A percentile compares a stretch with the other conserved stretches of the same genome.
Evolutionary conservation across 2,329 filamentous ascomycete genomes (phyloP).

Genomic region (Ceratocystis diversiconidia): DNA sequence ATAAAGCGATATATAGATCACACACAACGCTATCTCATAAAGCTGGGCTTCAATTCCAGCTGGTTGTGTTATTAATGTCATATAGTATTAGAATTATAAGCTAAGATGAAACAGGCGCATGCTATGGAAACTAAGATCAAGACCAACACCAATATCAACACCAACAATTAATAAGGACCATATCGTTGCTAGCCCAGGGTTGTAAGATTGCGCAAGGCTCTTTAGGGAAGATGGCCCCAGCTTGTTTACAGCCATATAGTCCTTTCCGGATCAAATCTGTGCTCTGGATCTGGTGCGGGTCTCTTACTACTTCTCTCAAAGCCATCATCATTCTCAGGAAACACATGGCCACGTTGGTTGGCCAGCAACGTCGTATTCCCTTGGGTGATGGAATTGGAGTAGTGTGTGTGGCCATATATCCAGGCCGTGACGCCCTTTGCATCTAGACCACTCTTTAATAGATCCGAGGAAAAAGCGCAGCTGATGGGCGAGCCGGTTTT

Average conservation of each 20-base stretch:
- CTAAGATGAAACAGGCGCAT: not conserved
- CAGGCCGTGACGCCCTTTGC: slow-evolving; percentile 25
- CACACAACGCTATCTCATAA: not conserved
- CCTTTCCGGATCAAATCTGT: slow-evolving; percentile 7
- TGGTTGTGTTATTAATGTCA: not conserved
- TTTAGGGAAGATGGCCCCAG: not conserved
- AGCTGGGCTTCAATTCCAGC: too few species aligned
- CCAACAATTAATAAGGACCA: too few species aligned
- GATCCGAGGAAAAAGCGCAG: slow-evolving; percentile 39
- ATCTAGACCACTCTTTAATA: slow-evolving; percentile 21
- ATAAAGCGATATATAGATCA: slow-evolving; percentile 5
- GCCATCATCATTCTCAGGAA: slow-evolving; percentile 19
- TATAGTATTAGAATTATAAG: not conserved
- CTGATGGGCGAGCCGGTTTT: slow-evolving; percentile 33
- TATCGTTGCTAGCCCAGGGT: too few species aligned
- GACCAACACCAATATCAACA: not conserved
- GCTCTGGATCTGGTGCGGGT: not conserved
- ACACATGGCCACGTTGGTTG: slow-evolving; percentile 33
- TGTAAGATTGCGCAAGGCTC: not conserved
- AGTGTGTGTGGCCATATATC: slow-evolving; percentile 39
- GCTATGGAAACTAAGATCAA: not conserved
- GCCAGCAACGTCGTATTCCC: slow-evolving; percentile 28
- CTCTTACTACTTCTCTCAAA: not conserved
- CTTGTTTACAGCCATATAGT: slow-evolving; percentile 6
- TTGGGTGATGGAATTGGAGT: slow-evolving; percentile 26